Evolutionary conservation across 1,284 basidiomycete genomes (phyloP), one percentile per base, ranked within the genome.

Genomic region (Lentinula novae-zelandiae): DNA sequence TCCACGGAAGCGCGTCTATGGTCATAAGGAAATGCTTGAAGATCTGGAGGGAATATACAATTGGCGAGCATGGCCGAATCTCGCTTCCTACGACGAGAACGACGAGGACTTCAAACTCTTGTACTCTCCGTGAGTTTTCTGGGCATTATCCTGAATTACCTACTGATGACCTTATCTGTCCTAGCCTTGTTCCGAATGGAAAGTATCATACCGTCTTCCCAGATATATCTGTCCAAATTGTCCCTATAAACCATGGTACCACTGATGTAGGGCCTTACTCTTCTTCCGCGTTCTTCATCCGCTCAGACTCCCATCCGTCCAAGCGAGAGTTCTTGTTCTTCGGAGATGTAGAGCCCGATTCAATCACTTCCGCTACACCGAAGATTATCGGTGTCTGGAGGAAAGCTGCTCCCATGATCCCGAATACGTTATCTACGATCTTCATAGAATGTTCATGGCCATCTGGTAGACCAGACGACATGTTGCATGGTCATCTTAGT

Each of bases 401-500:
- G 34, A 79, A 75, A 17, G 89, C 90, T 0, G 91, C 91, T 3
- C 77, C 82, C 17, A 87, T 84, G 69, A 83, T 92, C 63, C 85
- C 87, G 2, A 73, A 80, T 38, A 75, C 71, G 7, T 80, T 94
- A 34, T 80, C 81, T 33, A 76, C 82, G 22, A 80, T 93, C 60
- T 94, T 94, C 69, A 88, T 95, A 69, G 92, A 95, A 72, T 93
- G 92, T 70, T 93, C 90, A 2, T 94, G 87, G 77, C 84, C 86
- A 13, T 78, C 81, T 1, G 87, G 85, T 0, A 79, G 92, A 58
- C 73, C 77, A 8, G 80, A 85, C 63, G 79, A 82, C 42, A 68
- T 75, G 53, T 76, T 95, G 10, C 93, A 82, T 70, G 93, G 92
- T 0, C 93, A 95, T 65, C 79, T 95, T 10, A 87, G 78, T 38